Percentiles rank a stretch among this genome's conserved stretches.
These are phyloP conservation scores for Pluteus cervinus DNA, from an alignment of 768 basidiomycete genomes.

Conservation along the genomic window DNA sequence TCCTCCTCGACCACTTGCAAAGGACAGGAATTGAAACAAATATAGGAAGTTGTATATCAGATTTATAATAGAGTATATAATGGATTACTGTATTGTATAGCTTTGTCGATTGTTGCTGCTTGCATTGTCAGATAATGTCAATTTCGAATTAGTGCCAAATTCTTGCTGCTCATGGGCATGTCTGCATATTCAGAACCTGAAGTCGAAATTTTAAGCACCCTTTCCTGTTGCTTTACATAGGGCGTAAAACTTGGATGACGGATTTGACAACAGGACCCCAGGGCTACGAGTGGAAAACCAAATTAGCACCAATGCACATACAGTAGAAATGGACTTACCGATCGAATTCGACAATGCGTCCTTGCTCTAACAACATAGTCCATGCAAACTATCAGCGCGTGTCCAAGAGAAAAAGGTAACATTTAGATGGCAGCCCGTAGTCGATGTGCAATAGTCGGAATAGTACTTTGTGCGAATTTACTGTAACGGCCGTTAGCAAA, in stretches of 20 bases:
- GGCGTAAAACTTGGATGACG: conserved; percentile 54
- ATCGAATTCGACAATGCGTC: conserved; percentile 74
- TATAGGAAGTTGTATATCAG: no score
- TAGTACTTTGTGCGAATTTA: conserved; percentile 77
- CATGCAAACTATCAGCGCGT: conserved; percentile 14
- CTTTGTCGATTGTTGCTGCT: conserved; percentile 5
- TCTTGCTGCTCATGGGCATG: no score
- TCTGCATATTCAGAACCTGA: no score
- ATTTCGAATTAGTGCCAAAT: background rate
- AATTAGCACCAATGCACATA: background rate
- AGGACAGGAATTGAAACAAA: no score
- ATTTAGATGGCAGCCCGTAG: conserved; percentile 70
- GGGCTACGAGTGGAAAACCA: conserved; percentile 33
- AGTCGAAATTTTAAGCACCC: no score
- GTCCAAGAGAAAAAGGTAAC: background rate
- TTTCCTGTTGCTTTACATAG: conserved; percentile 73
- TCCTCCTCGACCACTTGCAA: no score
- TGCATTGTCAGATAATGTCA: background rate
- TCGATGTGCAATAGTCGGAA: conserved; percentile 81
- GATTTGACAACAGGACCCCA: conserved; percentile 44
- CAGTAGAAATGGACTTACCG: conserved; percentile 23
- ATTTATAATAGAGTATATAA: no score
- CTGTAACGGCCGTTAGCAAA: conserved; percentile 24
- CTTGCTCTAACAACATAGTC: conserved; percentile 77
- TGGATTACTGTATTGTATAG: background rate